These are phyloP conservation scores for Nymphaea thermarum DNA, from an alignment of 164 flowering plant genomes.

Conservation along the genomic window DNA sequence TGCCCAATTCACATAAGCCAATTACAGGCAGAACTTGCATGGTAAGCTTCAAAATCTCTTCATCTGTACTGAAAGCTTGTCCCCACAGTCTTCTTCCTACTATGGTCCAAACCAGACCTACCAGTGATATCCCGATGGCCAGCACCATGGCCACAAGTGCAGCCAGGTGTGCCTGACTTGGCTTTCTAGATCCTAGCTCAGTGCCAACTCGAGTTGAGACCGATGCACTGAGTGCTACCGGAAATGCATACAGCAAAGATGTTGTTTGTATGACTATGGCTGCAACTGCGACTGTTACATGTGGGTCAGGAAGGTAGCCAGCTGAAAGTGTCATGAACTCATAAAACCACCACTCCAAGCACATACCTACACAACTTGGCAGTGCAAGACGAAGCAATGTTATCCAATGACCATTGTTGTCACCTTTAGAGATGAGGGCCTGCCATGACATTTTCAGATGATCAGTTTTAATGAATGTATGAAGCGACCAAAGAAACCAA, in stretches of 20 bases:
- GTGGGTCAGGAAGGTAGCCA: slow-evolving; percentile 60
- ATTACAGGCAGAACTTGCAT: slow-evolving; percentile 55
- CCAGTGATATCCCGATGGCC: slow-evolving; percentile 27
- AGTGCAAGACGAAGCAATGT: slow-evolving; percentile 38
- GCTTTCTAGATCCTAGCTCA: slow-evolving; percentile 78
- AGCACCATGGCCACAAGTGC: slow-evolving; percentile 33
- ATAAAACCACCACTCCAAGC: slow-evolving; percentile 99
- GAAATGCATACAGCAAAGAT: slow-evolving; percentile 79
- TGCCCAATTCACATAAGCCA: slow-evolving; percentile 82
- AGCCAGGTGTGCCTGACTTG: slow-evolving; percentile 45
- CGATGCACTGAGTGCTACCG: slow-evolving; percentile 55
- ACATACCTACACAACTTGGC: slow-evolving; percentile 74
- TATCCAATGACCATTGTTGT: slow-evolving; percentile 38
- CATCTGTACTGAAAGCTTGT: slow-evolving; percentile 58
- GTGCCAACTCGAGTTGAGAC: slow-evolving; percentile 71
- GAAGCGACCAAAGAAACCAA: background rate
- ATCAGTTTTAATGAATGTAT: background rate
- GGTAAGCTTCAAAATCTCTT: slow-evolving; percentile 43
- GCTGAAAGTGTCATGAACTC: slow-evolving; percentile 81
- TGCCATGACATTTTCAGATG: background rate
- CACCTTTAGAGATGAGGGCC: background rate
- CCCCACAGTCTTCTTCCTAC: slow-evolving; percentile 59
- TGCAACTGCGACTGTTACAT: slow-evolving; percentile 48
- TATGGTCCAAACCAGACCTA: slow-evolving; percentile 50
- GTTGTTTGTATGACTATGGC: slow-evolving; percentile 93